Conservation (phyloP, 75 land plant species). For the Cupressus sempervirens region DNA sequence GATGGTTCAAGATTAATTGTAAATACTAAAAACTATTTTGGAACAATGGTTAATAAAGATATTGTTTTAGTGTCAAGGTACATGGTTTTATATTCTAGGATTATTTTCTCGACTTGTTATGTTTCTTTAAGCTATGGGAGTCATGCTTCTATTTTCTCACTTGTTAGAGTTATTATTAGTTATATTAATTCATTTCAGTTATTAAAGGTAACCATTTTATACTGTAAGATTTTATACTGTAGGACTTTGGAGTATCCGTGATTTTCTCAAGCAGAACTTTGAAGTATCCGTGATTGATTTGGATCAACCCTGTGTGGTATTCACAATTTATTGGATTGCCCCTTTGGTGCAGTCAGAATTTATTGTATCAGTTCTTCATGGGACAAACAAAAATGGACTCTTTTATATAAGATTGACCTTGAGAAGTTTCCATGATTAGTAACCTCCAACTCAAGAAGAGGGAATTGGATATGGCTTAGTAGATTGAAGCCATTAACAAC, state of each 20-base stretch:
- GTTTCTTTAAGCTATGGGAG: not conserved
- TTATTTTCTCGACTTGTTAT: not conserved
- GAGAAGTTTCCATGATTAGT: not conserved
- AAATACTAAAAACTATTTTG: not conserved
- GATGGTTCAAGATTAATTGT: not conserved
- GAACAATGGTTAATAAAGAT: not conserved
- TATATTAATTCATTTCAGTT: not conserved
- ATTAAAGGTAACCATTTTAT: not conserved
- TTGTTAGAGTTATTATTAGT: not conserved
- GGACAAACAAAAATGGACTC: not conserved
- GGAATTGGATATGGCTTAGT: not conserved
- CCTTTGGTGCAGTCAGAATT: not conserved
- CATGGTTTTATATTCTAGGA: not conserved
- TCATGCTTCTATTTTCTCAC: not conserved
- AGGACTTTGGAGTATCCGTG: not conserved
- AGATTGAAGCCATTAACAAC: not conserved
- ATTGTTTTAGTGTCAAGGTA: not conserved
- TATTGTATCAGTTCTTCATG: not conserved
- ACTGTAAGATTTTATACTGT: too few relatives aligned
- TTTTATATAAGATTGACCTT: not conserved
- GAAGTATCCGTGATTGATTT: not conserved
- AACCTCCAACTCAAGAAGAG: not conserved
- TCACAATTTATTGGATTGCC: not conserved
- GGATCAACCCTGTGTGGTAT: not conserved
- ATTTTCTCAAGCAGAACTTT: not conserved